A percentile compares a stretch with the other conserved stretches of the same genome.
Conservation (phyloP, 495 filamentous ascomycete species). For the Daldinia childiae region DNA sequence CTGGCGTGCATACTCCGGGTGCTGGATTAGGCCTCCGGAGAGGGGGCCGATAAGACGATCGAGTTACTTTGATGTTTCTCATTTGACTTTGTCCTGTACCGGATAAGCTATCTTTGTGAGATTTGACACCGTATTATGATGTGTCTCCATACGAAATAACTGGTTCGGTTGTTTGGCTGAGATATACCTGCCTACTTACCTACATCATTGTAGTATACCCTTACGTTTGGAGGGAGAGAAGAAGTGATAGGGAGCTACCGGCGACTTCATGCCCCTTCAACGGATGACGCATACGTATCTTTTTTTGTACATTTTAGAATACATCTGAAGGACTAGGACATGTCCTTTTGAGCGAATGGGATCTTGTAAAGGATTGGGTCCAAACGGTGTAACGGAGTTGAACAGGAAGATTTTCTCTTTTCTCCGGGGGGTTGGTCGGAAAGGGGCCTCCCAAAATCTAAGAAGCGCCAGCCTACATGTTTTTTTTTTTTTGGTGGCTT, state of each 20-base stretch:
- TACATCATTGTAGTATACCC: constrained; percentile 31
- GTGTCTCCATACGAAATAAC: constrained; percentile 17
- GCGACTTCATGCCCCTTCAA: constrained; percentile 12
- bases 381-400: constrained; percentile 22
- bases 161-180: constrained; percentile 22
- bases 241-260: not conserved
- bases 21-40: constrained; percentile 38
- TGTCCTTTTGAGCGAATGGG: constrained; percentile 27
- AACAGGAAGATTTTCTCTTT: not conserved
- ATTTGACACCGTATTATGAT: constrained; percentile 3
- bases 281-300: constrained; percentile 33
- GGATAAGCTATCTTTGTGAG: not conserved
- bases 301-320: constrained; percentile 33
- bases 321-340: constrained; percentile 18
- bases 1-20: constrained; percentile 39
- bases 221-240: not conserved
- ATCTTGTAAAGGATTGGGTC: constrained; percentile 18
- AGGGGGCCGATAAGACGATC: constrained; percentile 33
- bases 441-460: not conserved
- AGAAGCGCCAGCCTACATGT: constrained; percentile 4
- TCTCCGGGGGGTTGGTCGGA: constrained; percentile 7
- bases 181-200: constrained; percentile 21
- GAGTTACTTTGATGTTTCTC: not conserved
- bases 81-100: not conserved
- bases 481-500: constrained; percentile 1